A percentile compares a stretch with the other conserved stretches of the same genome.
Evolutionary conservation across 768 basidiomycete species (phyloP).

Genomic region (Leccinum barrowsii): DNA sequence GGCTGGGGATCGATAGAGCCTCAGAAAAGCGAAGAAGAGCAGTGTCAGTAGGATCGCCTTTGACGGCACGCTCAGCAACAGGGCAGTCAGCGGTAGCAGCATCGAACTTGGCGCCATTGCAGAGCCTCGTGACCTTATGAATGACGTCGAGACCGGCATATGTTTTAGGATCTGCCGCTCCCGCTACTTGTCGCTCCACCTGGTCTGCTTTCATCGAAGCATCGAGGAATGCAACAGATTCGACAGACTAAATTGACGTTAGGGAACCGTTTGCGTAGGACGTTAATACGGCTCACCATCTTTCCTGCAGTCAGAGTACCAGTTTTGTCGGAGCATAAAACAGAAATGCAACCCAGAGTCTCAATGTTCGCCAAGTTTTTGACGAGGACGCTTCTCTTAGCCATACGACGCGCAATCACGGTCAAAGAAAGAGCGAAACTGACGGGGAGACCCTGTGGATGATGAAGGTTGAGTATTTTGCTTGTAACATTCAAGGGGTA

Average conservation of each 20-base stretch:
- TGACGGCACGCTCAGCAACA: constrained; percentile 32
- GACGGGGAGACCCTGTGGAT: constrained; percentile 32
- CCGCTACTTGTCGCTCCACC: constrained; percentile 6
- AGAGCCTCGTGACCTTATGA: constrained; percentile 44
- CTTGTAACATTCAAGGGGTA: background rate
- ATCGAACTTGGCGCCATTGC: constrained; percentile 55
- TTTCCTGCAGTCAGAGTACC: constrained; percentile 45
- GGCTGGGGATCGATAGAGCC: constrained; percentile 19
- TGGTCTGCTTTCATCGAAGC: constrained; percentile 13
- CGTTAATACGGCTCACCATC: constrained; percentile 33
- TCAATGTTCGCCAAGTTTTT: constrained; percentile 52
- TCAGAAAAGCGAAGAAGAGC: constrained; percentile 50
- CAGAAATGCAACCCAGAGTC: constrained; percentile 48
- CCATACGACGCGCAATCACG: constrained; percentile 44
- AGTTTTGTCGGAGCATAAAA: constrained; percentile 53
- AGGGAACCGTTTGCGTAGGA: background rate
- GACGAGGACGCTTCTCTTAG: constrained; percentile 42
- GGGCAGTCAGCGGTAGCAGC: constrained; percentile 21
- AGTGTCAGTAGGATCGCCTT: constrained; percentile 50
- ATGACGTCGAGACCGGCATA: constrained; percentile 23
- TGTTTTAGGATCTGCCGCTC: constrained; percentile 4
- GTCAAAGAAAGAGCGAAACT: constrained; percentile 51
- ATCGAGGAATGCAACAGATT: constrained; percentile 38
- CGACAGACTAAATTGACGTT: constrained; percentile 31
- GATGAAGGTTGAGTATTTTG: background rate